Percentiles rank a stretch among this genome's conserved stretches.
Conservation (phyloP, 2,329 filamentous ascomycete genomes). For the Apiospora arundinis region DNA sequence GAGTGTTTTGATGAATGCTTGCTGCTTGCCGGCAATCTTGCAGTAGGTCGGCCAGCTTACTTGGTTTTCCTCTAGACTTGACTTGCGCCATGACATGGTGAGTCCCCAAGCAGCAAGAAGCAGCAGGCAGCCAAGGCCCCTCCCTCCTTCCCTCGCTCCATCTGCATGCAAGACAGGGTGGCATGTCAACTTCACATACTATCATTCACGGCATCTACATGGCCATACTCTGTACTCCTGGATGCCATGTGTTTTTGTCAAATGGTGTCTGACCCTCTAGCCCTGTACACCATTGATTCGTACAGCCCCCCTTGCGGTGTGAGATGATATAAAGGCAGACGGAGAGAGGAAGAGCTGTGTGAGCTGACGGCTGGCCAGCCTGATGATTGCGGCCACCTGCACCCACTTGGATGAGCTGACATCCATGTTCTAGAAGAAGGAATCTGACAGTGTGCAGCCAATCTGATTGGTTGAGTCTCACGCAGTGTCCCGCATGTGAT, state of each 20-base stretch:
- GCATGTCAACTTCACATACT: background rate
- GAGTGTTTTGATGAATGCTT: background rate
- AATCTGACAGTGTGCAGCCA: conserved; percentile 4
- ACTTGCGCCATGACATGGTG: background rate
- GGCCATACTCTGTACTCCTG: background rate
- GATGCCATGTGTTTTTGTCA: background rate
- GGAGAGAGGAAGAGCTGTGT: background rate
- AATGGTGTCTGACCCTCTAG: background rate
- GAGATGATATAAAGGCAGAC: conserved; percentile 2
- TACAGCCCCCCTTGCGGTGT: conserved; percentile 20
- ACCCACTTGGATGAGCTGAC: conserved; percentile 6
- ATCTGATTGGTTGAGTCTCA: background rate
- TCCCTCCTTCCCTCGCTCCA: background rate
- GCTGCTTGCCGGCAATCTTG: background rate
- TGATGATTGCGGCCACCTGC: conserved; percentile 14
- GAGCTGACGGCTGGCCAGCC: conserved; percentile 18
- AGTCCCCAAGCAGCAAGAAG: no score
- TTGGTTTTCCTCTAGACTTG: background rate
- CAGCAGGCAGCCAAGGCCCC: no score
- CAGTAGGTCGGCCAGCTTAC: background rate
- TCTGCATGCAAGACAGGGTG: background rate
- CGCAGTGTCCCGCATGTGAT: conserved; percentile 13
- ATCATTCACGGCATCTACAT: background rate
- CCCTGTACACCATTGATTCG: background rate
- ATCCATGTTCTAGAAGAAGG: conserved; percentile 18